Evolutionary conservation across 371 early-diverging fungal genomes (phyloP).

Genomic region (Zopfochytrium polystomum): DNA sequence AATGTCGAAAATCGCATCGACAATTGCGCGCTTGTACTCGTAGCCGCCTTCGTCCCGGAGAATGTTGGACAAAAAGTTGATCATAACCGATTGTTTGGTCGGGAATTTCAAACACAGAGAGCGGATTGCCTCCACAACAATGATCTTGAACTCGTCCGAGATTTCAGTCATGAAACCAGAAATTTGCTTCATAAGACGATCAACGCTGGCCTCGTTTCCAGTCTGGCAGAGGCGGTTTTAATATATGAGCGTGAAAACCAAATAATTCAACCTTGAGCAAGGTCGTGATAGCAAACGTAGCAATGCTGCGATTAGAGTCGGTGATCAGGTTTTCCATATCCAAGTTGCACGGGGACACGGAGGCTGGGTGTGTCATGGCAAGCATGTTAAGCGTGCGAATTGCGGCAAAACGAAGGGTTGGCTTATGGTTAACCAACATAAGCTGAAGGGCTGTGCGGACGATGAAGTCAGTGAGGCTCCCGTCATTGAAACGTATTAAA

Average conservation of each 20-base stretch:
- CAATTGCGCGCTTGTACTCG: slow-evolving; percentile 92
- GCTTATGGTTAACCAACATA: slow-evolving; percentile 87
- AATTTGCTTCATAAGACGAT: slow-evolving; percentile 97
- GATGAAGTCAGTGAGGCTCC: slow-evolving; percentile 11
- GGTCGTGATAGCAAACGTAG: slow-evolving; percentile 98
- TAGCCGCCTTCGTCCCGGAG: slow-evolving; percentile 97
- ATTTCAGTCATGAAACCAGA: slow-evolving; percentile 95
- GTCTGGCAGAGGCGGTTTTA: too few species aligned
- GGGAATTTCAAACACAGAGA: slow-evolving; percentile 96
- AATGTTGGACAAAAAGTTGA: slow-evolving; percentile 85
- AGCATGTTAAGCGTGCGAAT: slow-evolving; percentile 92
- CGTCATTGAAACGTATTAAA: not conserved
- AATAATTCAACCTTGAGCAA: slow-evolving; percentile 89
- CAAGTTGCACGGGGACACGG: slow-evolving; percentile 90
- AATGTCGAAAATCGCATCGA: slow-evolving; percentile 95
- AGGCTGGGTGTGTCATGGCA: slow-evolving; percentile 81
- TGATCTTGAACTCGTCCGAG: slow-evolving; percentile 96
- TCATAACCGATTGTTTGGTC: slow-evolving; percentile 87
- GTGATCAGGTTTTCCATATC: slow-evolving; percentile 97
- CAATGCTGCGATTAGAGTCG: slow-evolving; percentile 93
- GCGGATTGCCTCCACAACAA: slow-evolving; percentile 95
- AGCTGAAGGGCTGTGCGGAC: slow-evolving; percentile 70
- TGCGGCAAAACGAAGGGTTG: slow-evolving; percentile 92
- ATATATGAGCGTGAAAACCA: too few species aligned
- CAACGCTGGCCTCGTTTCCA: slow-evolving; percentile 95